These are phyloP conservation scores for Phaffia australis DNA, from an alignment of 768 basidiomycete genomes.

Conservation along the genomic window DNA sequence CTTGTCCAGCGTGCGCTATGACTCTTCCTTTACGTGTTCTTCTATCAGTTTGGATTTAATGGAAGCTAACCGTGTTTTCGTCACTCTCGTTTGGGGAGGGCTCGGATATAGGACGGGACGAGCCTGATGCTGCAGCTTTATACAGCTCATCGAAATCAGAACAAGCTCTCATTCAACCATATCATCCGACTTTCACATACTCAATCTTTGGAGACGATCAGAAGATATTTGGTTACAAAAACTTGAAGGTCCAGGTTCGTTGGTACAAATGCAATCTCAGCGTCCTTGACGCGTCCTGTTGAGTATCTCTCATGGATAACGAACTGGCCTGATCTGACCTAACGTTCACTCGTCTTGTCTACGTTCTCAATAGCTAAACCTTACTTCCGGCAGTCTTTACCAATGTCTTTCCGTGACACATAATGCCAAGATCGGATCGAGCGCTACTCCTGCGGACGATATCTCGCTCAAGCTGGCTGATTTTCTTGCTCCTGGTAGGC, in stretches of 20 bases:
- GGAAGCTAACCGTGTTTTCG: too few relatives aligned
- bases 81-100: background rate
- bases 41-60: background rate
- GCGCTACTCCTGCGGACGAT: conserved; percentile 63
- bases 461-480: conserved; percentile 63
- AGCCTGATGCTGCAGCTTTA: conserved; percentile 46
- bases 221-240: conserved; percentile 86
- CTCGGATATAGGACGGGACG: conserved; percentile 42
- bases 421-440: conserved; percentile 51
- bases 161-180: conserved; percentile 42
- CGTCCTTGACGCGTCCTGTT: too few relatives aligned
- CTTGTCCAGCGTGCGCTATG: background rate
- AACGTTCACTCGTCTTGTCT: background rate
- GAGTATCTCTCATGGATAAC: too few relatives aligned
- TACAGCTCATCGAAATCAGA: background rate
- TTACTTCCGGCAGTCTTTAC: conserved; percentile 75
- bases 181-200: conserved; percentile 86
- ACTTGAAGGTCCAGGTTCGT: conserved; percentile 69
- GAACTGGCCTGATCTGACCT: too few relatives aligned
- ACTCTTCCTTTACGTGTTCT: background rate
- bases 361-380: conserved; percentile 49
- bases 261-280: background rate
- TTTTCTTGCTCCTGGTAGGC: conserved; percentile 65
- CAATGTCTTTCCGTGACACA: conserved; percentile 63
- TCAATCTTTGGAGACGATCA: conserved; percentile 95